Conservation (phyloP, 1,284 basidiomycete species). For the Leccinum pallidistipes region DNA sequence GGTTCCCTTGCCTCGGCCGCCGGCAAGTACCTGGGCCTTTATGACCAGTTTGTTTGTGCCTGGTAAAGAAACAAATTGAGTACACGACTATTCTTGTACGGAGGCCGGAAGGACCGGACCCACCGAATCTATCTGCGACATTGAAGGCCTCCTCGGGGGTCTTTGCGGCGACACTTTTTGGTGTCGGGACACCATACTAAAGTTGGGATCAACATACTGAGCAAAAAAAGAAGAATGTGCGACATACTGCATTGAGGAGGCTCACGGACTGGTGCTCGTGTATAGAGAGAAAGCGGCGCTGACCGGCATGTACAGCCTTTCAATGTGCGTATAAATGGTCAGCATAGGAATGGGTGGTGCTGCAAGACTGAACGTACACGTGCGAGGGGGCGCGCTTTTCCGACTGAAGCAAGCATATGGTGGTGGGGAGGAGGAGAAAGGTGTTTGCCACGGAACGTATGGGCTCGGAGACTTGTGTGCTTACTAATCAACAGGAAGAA, state of each 20-base stretch:
- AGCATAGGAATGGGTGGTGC: background rate
- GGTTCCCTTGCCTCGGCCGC: slow-evolving; percentile 97
- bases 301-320: slow-evolving; percentile 69
- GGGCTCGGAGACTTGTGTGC: slow-evolving; percentile 1
- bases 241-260: slow-evolving; percentile 83
- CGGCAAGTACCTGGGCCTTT: slow-evolving; percentile 98
- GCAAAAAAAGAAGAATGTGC: slow-evolving; percentile 24
- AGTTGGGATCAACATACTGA: slow-evolving; percentile 3
- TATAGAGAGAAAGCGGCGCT: slow-evolving; percentile 94
- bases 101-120: slow-evolving; percentile 17
- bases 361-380: slow-evolving; percentile 47
- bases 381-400: slow-evolving; percentile 60
- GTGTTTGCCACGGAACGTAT: background rate
- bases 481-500: slow-evolving; percentile 25
- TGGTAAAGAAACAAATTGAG: slow-evolving; percentile 27
- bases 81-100: background rate
- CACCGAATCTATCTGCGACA: slow-evolving; percentile 88
- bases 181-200: slow-evolving; percentile 96
- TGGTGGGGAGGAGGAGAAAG: slow-evolving; percentile 25
- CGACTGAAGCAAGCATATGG: slow-evolving; percentile 61
- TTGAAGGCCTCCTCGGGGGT: slow-evolving; percentile 88
- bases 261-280: slow-evolving; percentile 99
- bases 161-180: slow-evolving; percentile 87
- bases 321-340: background rate
- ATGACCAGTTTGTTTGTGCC: slow-evolving; percentile 81